Base-by-base conservation (phyloP, 1,139 yeast species). In the Lodderomyces oxycetoniae region DNA sequence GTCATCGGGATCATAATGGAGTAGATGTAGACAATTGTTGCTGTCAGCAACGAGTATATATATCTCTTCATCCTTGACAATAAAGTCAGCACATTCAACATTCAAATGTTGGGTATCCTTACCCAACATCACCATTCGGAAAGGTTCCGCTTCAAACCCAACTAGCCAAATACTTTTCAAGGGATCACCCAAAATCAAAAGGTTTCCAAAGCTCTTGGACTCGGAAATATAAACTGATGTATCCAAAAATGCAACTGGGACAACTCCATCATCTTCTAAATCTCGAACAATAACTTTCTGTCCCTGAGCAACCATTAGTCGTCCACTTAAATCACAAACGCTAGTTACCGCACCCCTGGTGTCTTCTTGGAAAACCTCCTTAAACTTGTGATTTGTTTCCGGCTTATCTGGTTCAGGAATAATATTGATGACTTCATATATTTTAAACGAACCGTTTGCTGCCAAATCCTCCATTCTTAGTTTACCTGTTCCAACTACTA, bases 131-230 rank as follows among this genome's bases (percentile, higher is more conserved):
- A 86, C 68, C 81, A 91, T 79, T 44, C 96, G 66, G 56, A 85
- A 89, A 1, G 98, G 99, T 49, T 91, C 96, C 3, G 94, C 91
- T 52, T 89, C 95, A 58, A 88, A 89, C 1, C 96, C 97, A 17
- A 80, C 81, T 38, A 93, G 67, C 70, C 91, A 79, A 5, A 87
- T 67, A 45, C 95, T 83, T 45, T 85, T 83, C 56, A 79, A 67
- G 0, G 87, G 69, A 57, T 91, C 99, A 13, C 95, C 95, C 17
- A 88, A 58, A 2, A 87, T 48, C 17, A 89, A 55, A 50, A 89
- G 62, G 54, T 89, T 87, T 26, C 94, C 91, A 53, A 86, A 78
- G 44, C 88, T 73, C 56, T 89, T 89, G 17, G 87, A 74, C 44
- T 85, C 95, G 10, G 84, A 70, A 2, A 87, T 79, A 53, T 77